These are phyloP conservation scores for Botryotinia narcissicola DNA, from an alignment of 2,329 filamentous ascomycete genomes.

Conservation along the genomic window DNA sequence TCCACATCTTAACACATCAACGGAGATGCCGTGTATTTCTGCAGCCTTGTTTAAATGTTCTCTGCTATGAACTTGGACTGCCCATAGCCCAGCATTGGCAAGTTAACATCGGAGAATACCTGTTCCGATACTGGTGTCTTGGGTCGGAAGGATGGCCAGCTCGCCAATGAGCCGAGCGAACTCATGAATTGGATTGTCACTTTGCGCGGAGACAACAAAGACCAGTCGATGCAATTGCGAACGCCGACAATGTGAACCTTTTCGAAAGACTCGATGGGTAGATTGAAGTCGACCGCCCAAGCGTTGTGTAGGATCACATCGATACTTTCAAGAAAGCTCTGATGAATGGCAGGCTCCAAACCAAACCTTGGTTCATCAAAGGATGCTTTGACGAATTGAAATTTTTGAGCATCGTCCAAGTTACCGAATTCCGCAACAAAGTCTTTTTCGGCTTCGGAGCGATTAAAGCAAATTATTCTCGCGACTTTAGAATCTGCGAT, in stretches of 20 bases:
- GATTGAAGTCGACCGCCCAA: constrained; percentile 43
- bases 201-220: constrained; percentile 1
- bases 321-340: neutral
- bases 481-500: constrained; percentile 37
- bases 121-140: constrained; percentile 40
- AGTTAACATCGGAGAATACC: constrained; percentile 36
- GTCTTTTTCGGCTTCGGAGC: constrained; percentile 24
- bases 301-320: constrained; percentile 23
- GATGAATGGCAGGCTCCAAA: neutral
- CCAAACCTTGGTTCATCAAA: neutral
- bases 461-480: constrained; percentile 50
- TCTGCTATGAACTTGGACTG: constrained; percentile 32
- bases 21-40: constrained; percentile 40
- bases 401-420: neutral
- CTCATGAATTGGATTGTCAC: constrained; percentile 34
- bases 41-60: constrained; percentile 44
- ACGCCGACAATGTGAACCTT: constrained; percentile 40
- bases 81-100: constrained; percentile 35
- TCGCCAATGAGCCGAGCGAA: constrained; percentile 25
- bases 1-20: constrained; percentile 46
- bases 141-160: constrained; percentile 6
- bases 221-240: constrained; percentile 40
- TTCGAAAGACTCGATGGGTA: constrained; percentile 39
- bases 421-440: neutral
- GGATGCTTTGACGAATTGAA: neutral